A percentile compares a stretch with the other conserved stretches of the same genome.
phyloP scores from a whole-genome alignment of 495 filamentous ascomycete species.

The Hypoxylon intermedium region DNA sequence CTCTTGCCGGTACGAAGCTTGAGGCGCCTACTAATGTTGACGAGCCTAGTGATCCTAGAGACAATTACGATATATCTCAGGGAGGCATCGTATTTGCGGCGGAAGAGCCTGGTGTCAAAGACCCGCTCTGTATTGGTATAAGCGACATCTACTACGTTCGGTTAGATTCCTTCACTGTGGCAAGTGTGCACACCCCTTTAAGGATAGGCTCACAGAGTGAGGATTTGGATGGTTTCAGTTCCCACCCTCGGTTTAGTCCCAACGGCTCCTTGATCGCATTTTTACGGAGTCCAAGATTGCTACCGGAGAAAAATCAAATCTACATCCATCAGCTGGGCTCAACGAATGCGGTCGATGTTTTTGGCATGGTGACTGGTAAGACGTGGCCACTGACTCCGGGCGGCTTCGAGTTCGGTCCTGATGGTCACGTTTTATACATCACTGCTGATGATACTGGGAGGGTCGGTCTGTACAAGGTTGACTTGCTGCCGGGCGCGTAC shows the following conservation, averaged over 20 bases:
- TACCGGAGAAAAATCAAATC: conserved; percentile 12
- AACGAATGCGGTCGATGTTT: conserved; percentile 30
- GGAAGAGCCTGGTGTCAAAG: neutral
- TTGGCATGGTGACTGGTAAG: conserved; percentile 23
- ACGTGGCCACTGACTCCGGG: conserved; percentile 24
- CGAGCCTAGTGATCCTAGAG: conserved; percentile 1
- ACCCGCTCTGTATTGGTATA: neutral
- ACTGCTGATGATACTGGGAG: conserved; percentile 37
- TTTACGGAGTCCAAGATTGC: conserved; percentile 3
- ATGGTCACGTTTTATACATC: conserved; percentile 32
- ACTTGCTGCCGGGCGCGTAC: conserved; percentile 24
- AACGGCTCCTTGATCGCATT: conserved; percentile 39
- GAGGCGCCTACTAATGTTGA: conserved; percentile 20
- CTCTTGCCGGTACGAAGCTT: conserved; percentile 25
- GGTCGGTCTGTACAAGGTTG: conserved; percentile 29
- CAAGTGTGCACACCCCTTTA: conserved; percentile 8
- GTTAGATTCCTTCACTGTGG: conserved; percentile 32
- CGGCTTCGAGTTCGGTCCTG: conserved; percentile 29
- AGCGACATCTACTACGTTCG: conserved; percentile 35
- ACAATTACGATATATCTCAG: conserved; percentile 35
- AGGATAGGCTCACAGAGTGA: conserved; percentile 20
- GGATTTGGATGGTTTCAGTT: conserved; percentile 1
- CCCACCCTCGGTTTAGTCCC: conserved; percentile 36
- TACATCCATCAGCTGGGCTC: conserved; percentile 23
- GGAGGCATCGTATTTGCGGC: conserved; percentile 36